Conservation (phyloP, 805 yeast genomes). For the Spathaspora boniae region DNA sequence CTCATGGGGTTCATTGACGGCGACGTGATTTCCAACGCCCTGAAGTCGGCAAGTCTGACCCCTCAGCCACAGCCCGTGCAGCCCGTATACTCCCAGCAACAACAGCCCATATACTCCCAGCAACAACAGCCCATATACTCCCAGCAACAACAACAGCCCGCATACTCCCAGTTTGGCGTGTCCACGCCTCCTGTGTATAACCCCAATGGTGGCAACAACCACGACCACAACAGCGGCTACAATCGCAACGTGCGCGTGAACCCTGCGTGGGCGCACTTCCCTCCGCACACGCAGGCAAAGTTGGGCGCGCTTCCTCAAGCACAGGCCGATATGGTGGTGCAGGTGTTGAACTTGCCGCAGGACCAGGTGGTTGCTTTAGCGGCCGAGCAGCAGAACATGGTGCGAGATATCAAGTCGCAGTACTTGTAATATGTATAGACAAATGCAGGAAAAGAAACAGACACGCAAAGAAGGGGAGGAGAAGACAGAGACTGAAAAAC, state of each 20-base stretch:
- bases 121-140: constrained; percentile 3
- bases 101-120: constrained; percentile 10
- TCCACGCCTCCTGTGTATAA: constrained; percentile 8
- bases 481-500: too few relatives aligned
- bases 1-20: constrained; percentile 74
- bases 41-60: constrained; percentile 25
- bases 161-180: constrained; percentile 11
- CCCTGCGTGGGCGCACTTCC: constrained; percentile 47
- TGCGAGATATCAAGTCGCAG: constrained; percentile 51
- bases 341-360: constrained; percentile 47
- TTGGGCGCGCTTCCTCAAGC: constrained; percentile 49
- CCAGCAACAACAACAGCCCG: constrained; percentile 3
- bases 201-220: constrained; percentile 9
- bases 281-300: constrained; percentile 48
- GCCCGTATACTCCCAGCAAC: constrained; percentile 8
- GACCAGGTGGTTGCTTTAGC: constrained; percentile 50
- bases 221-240: constrained; percentile 12
- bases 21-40: constrained; percentile 61
- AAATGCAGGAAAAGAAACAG: background rate
- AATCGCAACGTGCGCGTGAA: constrained; percentile 9
- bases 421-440: constrained; percentile 22
- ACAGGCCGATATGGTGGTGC: constrained; percentile 56
- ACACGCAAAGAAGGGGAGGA: background rate
- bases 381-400: constrained; percentile 52
- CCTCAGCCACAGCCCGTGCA: constrained; percentile 16